Evolutionary conservation across 2,329 filamentous ascomycete genomes (phyloP), one percentile per base, ranked within the genome.

Genomic region (Cadophora sp.): DNA sequence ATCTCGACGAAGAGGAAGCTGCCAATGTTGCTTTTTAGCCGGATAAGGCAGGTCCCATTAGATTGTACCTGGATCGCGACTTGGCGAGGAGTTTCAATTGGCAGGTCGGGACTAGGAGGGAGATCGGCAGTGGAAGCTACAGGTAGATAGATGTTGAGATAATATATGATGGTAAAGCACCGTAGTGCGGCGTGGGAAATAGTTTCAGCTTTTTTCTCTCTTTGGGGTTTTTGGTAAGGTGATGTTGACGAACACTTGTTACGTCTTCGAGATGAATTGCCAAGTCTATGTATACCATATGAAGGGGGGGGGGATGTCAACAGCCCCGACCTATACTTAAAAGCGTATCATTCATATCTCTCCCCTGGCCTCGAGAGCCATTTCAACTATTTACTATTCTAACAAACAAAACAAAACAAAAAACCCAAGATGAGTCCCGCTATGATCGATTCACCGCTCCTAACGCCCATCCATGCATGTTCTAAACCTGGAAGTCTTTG

Each of bases 401-500:
- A 39, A 48, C 53, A 43, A 56, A 64, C 20, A 47, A 45, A 41
- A 64, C 20, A 47, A 45, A 41, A 30, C 27, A 30, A 30, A 65
- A 45, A n/a, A 4, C 27, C 43, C 56, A 4, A n/a, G 47, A 36
- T 56, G 50, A 43, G 43, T 20, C 22, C 16, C 11, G 61, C 16
- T 39, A 53, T 39, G 30, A 41, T 48, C 20, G 8, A 8, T 22
- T 43, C 16, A 30, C 27, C 27, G 27, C 53, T 45, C 56, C 36
- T 36, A 63, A 62, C 64, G 64, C 64, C 64, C 64, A 53, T 51
- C 59, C 51, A 66, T 62, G 64, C 64, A 62, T 66, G 45, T 65
- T 43, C 48, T 48, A 36, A 56, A 24, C 50, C 56, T 8, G n/a
- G 33, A 53, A 58, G 18, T 33, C 62, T 27, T 20, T 51, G n/a